These are phyloP conservation scores for Linanthus parryae DNA, from an alignment of 148 eudicot species.

Conservation along the genomic window DNA sequence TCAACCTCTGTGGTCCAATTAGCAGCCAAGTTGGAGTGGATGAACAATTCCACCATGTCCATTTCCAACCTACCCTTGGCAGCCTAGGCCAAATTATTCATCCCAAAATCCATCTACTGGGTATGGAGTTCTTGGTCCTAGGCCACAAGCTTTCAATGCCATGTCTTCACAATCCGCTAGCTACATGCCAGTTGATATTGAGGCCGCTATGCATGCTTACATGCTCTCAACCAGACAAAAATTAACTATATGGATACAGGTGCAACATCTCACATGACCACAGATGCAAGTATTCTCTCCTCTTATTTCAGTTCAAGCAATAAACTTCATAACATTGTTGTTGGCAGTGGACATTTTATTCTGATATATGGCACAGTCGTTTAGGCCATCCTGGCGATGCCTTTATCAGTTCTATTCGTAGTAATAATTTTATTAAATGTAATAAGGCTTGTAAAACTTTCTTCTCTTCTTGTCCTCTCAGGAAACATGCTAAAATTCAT, in stretches of 20 bases:
- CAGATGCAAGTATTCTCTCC: constrained; percentile 15
- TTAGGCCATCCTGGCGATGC: constrained; percentile 5
- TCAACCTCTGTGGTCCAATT: background rate
- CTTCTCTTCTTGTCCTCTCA: constrained; percentile 5
- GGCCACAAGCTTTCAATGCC: constrained; percentile 6
- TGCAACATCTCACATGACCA: constrained; percentile 9
- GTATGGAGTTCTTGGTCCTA: background rate
- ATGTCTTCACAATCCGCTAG: background rate
- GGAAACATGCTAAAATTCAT: constrained; percentile 4
- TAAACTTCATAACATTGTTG: constrained; percentile 7
- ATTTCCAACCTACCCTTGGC: background rate
- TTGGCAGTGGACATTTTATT: constrained; percentile 14
- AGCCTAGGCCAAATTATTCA: background rate
- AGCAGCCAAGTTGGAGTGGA: background rate
- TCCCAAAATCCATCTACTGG: constrained; percentile 1
- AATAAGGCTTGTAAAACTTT: constrained; percentile 1
- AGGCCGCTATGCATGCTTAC: constrained; percentile 5
- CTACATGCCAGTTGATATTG: background rate
- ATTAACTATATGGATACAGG: constrained; percentile 22
- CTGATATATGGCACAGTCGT: constrained; percentile 10
- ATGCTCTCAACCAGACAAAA: constrained; percentile 5
- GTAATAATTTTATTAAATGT: constrained; percentile 3
- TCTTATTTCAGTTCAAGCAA: constrained; percentile 12
- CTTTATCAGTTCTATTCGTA: background rate
- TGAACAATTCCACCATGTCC: constrained; percentile 8